Conservation (phyloP, 2,329 filamentous ascomycete genomes). For the Xylariaceae sp. region DNA sequence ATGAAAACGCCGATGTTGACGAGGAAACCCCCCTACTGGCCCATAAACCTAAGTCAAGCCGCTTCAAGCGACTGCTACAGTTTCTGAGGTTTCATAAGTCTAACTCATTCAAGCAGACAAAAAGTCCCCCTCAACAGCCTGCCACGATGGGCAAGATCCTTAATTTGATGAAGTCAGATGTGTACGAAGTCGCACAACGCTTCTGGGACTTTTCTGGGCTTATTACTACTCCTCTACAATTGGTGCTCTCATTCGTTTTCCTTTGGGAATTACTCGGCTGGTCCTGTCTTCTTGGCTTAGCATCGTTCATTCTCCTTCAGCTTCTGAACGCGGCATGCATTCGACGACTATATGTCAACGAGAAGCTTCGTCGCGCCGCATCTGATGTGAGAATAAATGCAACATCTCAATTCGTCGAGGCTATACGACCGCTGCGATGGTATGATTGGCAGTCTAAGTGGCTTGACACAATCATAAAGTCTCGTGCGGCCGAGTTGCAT, state of each 20-base stretch:
- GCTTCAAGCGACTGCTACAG: constrained; percentile 28
- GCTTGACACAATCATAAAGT: constrained; percentile 64
- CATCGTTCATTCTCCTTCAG: constrained; percentile 66
- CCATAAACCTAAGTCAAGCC: constrained; percentile 24
- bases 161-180: constrained; percentile 78
- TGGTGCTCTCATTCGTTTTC: constrained; percentile 68
- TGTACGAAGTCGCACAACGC: constrained; percentile 74
- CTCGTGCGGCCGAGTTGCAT: constrained; percentile 63
- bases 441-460: constrained; percentile 78
- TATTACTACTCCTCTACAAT: constrained; percentile 69
- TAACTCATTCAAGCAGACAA: constrained; percentile 22
- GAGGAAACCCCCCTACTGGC: constrained; percentile 27
- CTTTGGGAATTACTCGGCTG: constrained; percentile 78
- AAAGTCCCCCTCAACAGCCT: constrained; percentile 44
- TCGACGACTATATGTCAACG: constrained; percentile 61
- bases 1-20: background rate
- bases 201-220: constrained; percentile 86
- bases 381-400: constrained; percentile 77
- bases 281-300: constrained; percentile 69
- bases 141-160: constrained; percentile 88
- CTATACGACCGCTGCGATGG: constrained; percentile 75
- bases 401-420: constrained; percentile 81
- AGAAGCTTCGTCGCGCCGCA: constrained; percentile 64
- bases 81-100: constrained; percentile 27
- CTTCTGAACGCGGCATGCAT: constrained; percentile 65